Evolutionary conservation across 768 basidiomycete species (phyloP).

Genomic region (Psilocybe sp.): DNA sequence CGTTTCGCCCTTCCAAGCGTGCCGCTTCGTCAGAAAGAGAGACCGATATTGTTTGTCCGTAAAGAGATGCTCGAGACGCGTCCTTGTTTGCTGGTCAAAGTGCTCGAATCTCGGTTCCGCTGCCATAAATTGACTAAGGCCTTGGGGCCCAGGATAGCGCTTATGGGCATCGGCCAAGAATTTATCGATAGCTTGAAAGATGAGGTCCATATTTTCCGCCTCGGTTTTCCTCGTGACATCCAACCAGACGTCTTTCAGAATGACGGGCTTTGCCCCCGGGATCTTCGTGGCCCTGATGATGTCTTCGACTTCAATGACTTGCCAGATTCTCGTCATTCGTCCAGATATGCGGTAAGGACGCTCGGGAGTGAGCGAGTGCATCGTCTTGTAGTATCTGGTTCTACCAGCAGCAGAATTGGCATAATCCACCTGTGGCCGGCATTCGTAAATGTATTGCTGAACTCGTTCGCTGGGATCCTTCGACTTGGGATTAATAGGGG

Average conservation of each 20-base stretch:
- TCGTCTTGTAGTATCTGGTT: too few relatives aligned
- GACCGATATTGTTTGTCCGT: too few relatives aligned
- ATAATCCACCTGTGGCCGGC: too few relatives aligned
- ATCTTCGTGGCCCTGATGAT: not conserved
- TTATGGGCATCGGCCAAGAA: not conserved
- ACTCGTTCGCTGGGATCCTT: too few relatives aligned
- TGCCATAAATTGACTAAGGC: not conserved
- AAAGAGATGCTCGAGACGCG: too few relatives aligned
- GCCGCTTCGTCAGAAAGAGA: too few relatives aligned
- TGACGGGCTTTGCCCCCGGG: not conserved
- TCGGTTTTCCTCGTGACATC: conserved; percentile 7
- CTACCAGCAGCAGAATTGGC: too few relatives aligned
- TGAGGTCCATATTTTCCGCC: conserved; percentile 11
- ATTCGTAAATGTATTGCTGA: too few relatives aligned
- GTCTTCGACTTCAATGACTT: not conserved
- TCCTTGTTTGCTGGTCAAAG: not conserved
- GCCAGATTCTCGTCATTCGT: conserved; percentile 10
- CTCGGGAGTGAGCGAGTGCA: too few relatives aligned
- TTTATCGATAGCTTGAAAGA: conserved; percentile 7
- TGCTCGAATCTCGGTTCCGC: not conserved
- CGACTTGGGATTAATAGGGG: too few relatives aligned
- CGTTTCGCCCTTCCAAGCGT: too few relatives aligned
- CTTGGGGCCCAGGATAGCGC: not conserved
- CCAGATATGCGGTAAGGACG: conserved; percentile 6
- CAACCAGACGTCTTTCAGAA: conserved; percentile 20